Evolutionary conservation across 805 yeast species (phyloP), one percentile per base, ranked within the genome.

Genomic region (Brettanomyces anomalus): DNA sequence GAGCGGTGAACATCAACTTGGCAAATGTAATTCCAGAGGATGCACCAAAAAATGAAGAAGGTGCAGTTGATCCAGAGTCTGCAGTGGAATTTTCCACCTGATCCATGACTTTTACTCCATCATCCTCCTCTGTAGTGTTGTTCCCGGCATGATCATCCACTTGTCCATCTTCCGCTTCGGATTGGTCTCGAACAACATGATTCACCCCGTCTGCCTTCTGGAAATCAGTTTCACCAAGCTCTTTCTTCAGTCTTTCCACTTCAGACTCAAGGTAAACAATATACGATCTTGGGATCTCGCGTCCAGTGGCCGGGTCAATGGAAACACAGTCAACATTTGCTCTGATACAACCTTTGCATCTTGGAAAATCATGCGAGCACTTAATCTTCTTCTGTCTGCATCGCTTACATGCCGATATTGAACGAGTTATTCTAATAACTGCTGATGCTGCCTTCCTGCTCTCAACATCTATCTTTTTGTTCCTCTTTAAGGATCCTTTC

Each of bases 251-350:
- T n/a, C 64, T 62, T 7, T 69, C 67, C 2, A 86, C 67, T 32
- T 79, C 65, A 43, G 77, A 79, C 56, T 87, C 96, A 45, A 87
- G 64, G 51, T 79, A 81, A 17, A 77, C 71, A 3, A 86, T 76
- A 54, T 84, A 83, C 3, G 87, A 82, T 33, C 97, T 65, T 0
- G 96, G 94, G 1, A 87, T 77, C 50, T 83, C 87, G 43, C 95
- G 67, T 0, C 95, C 95, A 0, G 96, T 85, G 5, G 88, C 86
- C 0, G 95, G 88, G 57, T 89, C 96, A 3, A 85, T 61, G 0
- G 94, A 86, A 4, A 86, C 78, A 62, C 97, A 88, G 5, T 83
- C 85, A 3, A 67, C 81, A 5, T 77, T 74, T 10, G 84, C 81
- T 53, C 77, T 75, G 36, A 60, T 66, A 56, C 89, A 81, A 31